Conservation (phyloP, 352 stramenopile species). For the Phytophthora parvispora region DNA sequence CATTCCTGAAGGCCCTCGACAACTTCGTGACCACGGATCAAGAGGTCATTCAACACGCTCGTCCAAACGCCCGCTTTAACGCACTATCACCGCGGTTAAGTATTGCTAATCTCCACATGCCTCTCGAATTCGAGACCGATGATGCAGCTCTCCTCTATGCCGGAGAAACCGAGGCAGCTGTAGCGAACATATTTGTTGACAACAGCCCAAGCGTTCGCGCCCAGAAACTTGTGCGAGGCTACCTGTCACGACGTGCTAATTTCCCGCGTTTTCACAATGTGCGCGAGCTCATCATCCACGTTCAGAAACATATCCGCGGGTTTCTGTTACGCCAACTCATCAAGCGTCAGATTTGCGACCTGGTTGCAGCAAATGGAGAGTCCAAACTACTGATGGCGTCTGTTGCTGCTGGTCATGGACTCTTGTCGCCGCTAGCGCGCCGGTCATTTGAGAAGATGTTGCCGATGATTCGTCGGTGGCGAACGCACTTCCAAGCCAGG, state of each 20-base stretch:
- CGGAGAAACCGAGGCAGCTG: constrained; percentile 29
- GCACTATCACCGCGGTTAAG: constrained; percentile 42
- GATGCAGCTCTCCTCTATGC: constrained; percentile 46
- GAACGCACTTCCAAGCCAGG: constrained; percentile 51
- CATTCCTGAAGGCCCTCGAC: constrained; percentile 67
- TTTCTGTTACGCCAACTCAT: constrained; percentile 70
- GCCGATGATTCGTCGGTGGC: constrained; percentile 64
- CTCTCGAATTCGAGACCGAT: constrained; percentile 61
- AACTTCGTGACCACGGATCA: constrained; percentile 71
- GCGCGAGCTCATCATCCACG: constrained; percentile 55
- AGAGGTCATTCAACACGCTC: constrained; percentile 64
- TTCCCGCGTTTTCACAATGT: constrained; percentile 58
- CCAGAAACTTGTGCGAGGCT: constrained; percentile 52
- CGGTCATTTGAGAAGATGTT: constrained; percentile 64
- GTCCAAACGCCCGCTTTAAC: constrained; percentile 45
- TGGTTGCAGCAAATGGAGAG: constrained; percentile 57
- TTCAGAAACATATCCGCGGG: constrained; percentile 67
- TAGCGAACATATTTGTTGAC: constrained; percentile 37
- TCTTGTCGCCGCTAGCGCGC: constrained; percentile 41
- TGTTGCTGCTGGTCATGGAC: constrained; percentile 31
- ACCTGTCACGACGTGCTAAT: constrained; percentile 50
- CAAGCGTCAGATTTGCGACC: constrained; percentile 52
- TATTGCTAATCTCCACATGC: constrained; percentile 48
- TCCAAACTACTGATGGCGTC: constrained; percentile 55
- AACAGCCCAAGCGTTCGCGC: constrained; percentile 58